phyloP scores from a whole-genome alignment of 164 flowering plant genomes.

The Liquidambar formosana region DNA sequence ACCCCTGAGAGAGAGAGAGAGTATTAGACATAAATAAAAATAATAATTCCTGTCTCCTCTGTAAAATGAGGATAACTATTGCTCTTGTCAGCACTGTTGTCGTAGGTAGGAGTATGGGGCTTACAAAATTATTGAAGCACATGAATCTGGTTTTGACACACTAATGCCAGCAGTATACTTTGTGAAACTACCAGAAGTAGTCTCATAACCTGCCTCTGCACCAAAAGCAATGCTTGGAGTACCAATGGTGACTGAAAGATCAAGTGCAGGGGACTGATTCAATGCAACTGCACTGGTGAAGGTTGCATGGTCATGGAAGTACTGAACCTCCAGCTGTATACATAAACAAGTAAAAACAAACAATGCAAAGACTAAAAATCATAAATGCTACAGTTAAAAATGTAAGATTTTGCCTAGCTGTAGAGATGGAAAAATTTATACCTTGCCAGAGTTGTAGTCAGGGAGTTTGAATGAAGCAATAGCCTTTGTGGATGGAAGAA shows the following conservation, averaged over 20 bases:
- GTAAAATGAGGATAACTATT: too few species aligned
- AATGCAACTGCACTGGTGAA: conserved; percentile 53
- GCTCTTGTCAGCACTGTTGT: not conserved
- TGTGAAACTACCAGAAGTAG: conserved; percentile 56
- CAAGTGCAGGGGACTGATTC: conserved; percentile 64
- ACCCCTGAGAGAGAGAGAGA: conserved; percentile 44
- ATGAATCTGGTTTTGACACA: conserved; percentile 69
- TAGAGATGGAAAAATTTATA: conserved; percentile 19
- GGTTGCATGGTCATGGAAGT: conserved; percentile 86
- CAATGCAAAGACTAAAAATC: not conserved
- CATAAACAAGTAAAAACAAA: too few species aligned
- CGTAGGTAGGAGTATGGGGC: conserved; percentile 14
- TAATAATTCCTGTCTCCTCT: too few species aligned
- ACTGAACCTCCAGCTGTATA: conserved; percentile 78
- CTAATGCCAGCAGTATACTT: conserved; percentile 91
- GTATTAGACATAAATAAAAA: too few species aligned
- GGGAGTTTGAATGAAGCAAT: conserved; percentile 80
- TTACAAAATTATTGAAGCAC: conserved; percentile 80
- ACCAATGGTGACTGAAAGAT: conserved; percentile 75
- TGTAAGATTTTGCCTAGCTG: not conserved
- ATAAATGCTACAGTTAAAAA: not conserved
- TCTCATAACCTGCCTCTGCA: conserved; percentile 87
- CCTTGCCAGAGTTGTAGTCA: conserved; percentile 81
- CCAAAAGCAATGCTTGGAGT: conserved; percentile 84
- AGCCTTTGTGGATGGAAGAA: conserved; percentile 81